Conservation (phyloP, 2,329 filamentous ascomycete genomes). For the Aureobasidium sp. region DNA sequence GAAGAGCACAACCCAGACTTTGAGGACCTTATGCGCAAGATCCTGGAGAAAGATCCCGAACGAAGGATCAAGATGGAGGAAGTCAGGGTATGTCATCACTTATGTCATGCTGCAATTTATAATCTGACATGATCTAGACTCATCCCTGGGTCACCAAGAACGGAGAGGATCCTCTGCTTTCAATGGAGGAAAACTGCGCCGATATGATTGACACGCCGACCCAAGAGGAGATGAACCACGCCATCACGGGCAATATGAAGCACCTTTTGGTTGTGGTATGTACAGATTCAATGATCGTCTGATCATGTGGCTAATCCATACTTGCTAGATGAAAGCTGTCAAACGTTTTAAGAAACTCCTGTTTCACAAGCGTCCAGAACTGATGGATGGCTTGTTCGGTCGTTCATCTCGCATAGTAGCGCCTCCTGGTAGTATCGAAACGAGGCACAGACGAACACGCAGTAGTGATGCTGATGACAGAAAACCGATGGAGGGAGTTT, state of each 20-base stretch:
- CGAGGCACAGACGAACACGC: conserved; percentile 32
- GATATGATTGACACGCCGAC: conserved; percentile 75
- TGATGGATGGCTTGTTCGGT: conserved; percentile 53
- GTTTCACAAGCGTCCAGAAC: conserved; percentile 45
- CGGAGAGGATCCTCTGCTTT: conserved; percentile 68
- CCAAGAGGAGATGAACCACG: conserved; percentile 79
- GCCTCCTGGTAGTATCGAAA: conserved; percentile 36
- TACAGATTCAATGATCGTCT: not conserved
- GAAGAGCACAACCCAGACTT: conserved; percentile 60
- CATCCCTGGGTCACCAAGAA: conserved; percentile 88
- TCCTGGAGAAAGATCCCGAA: conserved; percentile 78
- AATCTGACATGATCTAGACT: conserved; percentile 45
- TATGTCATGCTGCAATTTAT: not conserved
- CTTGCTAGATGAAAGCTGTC: conserved; percentile 71
- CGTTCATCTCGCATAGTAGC: conserved; percentile 50
- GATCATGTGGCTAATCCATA: not conserved
- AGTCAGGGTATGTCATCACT: conserved; percentile 59
- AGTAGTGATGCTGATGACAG: conserved; percentile 47
- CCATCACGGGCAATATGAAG: conserved; percentile 83
- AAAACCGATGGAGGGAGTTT: conserved; percentile 38
- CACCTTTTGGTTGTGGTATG: conserved; percentile 73
- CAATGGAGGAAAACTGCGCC: conserved; percentile 77
- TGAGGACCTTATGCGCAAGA: conserved; percentile 59
- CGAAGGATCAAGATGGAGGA: conserved; percentile 77
- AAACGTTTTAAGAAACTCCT: conserved; percentile 76